Evolutionary conservation across 2,329 filamentous ascomycete genomes (phyloP).

Genomic region (Fusarium cicatricum): DNA sequence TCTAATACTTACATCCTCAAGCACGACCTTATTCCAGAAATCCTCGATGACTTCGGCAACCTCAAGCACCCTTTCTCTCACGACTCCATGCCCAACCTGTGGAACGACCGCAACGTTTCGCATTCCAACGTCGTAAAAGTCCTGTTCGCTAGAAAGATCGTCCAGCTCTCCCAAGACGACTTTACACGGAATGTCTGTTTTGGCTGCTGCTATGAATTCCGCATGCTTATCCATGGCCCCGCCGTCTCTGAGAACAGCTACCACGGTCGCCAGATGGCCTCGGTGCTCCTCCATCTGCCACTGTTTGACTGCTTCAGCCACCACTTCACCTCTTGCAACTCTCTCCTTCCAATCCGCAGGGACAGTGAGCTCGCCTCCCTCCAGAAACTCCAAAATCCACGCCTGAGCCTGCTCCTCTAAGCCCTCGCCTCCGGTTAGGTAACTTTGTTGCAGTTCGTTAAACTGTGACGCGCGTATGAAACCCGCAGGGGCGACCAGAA

Average conservation of each 20-base stretch:
- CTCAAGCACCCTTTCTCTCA: conserved; percentile 32
- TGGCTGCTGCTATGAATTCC: conserved; percentile 30
- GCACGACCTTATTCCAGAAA: conserved; percentile 39
- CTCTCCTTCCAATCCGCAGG: conserved; percentile 55
- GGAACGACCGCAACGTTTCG: conserved; percentile 35
- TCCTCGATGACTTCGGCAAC: conserved; percentile 22
- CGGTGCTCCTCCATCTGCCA: conserved; percentile 58
- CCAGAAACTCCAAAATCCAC: conserved; percentile 52
- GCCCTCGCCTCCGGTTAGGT: conserved; percentile 36
- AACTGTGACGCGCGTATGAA: conserved; percentile 46
- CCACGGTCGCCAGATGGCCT: conserved; percentile 56
- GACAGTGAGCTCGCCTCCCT: conserved; percentile 53
- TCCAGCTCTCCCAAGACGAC: conserved; percentile 41
- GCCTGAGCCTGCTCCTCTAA: conserved; percentile 43
- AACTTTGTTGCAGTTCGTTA: conserved; percentile 32
- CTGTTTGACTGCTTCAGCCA: conserved; percentile 55
- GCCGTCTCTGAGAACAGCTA: conserved; percentile 56
- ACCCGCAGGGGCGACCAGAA: conserved; percentile 58
- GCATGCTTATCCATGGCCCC: conserved; percentile 49
- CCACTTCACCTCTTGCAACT: conserved; percentile 52
- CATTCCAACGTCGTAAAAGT: conserved; percentile 29
- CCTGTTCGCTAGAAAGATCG: conserved; percentile 22
- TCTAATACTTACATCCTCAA: too few relatives aligned
- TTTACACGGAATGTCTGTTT: conserved; percentile 15
- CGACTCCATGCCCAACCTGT: conserved; percentile 37